Base-by-base conservation (phyloP, 805 yeast genomes). In the Saturnispora halmiae region DNA sequence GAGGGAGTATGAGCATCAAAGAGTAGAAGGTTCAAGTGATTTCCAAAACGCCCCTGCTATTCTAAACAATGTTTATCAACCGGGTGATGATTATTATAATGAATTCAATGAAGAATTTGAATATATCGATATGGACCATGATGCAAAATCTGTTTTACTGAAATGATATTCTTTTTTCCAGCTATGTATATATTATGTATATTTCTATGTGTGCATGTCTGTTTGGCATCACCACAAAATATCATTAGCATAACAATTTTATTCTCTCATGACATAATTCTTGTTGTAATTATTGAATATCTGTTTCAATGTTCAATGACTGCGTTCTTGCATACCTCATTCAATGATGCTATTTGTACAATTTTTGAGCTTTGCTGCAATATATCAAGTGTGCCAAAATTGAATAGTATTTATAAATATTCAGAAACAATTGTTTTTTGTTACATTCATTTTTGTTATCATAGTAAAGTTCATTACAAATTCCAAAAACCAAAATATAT, bases 1-100 rank as follows among this genome's bases (percentile, higher is more conserved):
- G 98, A 75, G 85, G 57, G 97, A 92, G 49, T 87, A 76, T 66
- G 96, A 88, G 60, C 67, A 83, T 49, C 86, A 82, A 25, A 58
- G 78, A 26, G 22, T 45, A 10, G 59, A 55, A 3, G 25, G 44
- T 25, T 46, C 44, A 6, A 16, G 22, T 9, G 47, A 42, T 2
- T 42, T 31, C 18, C 13, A 21, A 10, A 3, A 20, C 3, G 39
- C 38, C n/a, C 51, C 51, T 14, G 46, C 50, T 2, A 47, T 58
- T 22, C 55, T 58, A 6, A 51, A n/a, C n/a, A n/a, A 53, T 8
- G 53, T 53, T 15, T 57, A 56, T 37, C 48, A 51, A 27, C 54
- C 58, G 1, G 58, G 49, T 3, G n/a, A n/a, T n/a, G n/a, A n/a
- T n/a, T 43, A 45, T 20, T 37, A 36, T 15, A 48, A 46, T 13